Evolutionary conservation across 2,329 filamentous ascomycete species (phyloP), one percentile per base, ranked within the genome.

Genomic region (Alternaria gaisen): DNA sequence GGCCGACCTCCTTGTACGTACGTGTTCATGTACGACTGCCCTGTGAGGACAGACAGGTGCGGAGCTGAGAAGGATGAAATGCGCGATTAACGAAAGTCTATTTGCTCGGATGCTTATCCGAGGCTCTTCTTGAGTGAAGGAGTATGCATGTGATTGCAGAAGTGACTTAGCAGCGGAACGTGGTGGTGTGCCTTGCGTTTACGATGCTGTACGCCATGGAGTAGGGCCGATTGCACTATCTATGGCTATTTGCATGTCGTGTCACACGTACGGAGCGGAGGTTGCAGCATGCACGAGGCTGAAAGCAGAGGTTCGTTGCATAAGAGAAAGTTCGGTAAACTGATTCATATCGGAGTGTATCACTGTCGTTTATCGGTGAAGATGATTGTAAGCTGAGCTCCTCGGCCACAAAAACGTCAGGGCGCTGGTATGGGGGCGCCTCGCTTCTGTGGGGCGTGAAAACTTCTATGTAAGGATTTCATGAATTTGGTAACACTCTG

Each of bases 311-410:
- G 32, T 43, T 50, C 28, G 38, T 52, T 50, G 30, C 40, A 24
- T 28, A 30, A 51, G 34, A 52, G 42, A 53, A 59, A 32, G 32
- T 54, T 54, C 34, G 28, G 43, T 22, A 53, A 53, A 30, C 58
- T 54, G 57, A 60, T 56, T 36, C 40, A 63, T 60, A 65, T 68
- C 57, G 65, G 65, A 64, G 66, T 54, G 61, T 68, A 48, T 60
- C 58, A 66, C 65, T 48, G 47, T 56, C 59, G 40, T 54, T 47
- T 40, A 66, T 68, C 61, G 67, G 65, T 70, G 61, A 66, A 47
- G 11, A 28, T 38, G 50, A 53, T 30, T 43, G 28, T 66, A 61
- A 67, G 61, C 59, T 63, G 61, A 55, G 46, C 34, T 50, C 50
- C 36, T 26, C 24, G 34, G 14, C 38, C 30, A 36, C 43, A 51